A percentile compares a stretch with the other conserved stretches of the same genome.
Evolutionary conservation across 2,329 filamentous ascomycete species (phyloP).

Genomic region (Aspergillus puulaauensis): DNA sequence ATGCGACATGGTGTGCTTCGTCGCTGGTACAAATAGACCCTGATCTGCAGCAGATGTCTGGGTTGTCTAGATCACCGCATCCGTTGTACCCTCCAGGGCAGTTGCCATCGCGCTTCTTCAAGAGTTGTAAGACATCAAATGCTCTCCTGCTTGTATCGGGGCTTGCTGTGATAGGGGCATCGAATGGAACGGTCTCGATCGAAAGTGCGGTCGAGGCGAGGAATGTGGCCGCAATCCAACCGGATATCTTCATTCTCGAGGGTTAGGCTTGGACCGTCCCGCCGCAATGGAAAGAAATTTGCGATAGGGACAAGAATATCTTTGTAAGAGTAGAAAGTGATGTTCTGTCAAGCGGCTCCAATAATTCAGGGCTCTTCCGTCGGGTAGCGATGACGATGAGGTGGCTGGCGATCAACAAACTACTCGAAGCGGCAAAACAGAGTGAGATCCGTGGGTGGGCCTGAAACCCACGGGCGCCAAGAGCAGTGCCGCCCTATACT

Average conservation of each 20-base stretch:
- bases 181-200: constrained; percentile 31
- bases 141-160: constrained; percentile 24
- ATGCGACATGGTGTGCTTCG: constrained; percentile 57
- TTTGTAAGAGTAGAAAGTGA: not conserved
- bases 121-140: constrained; percentile 31
- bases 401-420: constrained; percentile 32
- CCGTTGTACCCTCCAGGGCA: constrained; percentile 55
- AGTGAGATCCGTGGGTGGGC: not conserved
- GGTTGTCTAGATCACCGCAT: constrained; percentile 53
- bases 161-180: constrained; percentile 22
- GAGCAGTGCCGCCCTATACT: not conserved
- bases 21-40: constrained; percentile 58
- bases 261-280: constrained; percentile 15
- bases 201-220: constrained; percentile 30
- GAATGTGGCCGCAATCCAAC: constrained; percentile 33
- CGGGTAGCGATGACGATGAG: constrained; percentile 6
- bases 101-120: constrained; percentile 34
- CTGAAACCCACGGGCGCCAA: not conserved
- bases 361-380: constrained; percentile 7
- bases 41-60: constrained; percentile 56
- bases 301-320: not conserved
- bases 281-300: constrained; percentile 1
- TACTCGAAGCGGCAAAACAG: constrained; percentile 28
- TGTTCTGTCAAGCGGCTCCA: not conserved
- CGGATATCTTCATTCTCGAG: constrained; percentile 34